Evolutionary conservation across 257 asterid genomes (phyloP).

Genomic region (Solanum pimpinellifolium): DNA sequence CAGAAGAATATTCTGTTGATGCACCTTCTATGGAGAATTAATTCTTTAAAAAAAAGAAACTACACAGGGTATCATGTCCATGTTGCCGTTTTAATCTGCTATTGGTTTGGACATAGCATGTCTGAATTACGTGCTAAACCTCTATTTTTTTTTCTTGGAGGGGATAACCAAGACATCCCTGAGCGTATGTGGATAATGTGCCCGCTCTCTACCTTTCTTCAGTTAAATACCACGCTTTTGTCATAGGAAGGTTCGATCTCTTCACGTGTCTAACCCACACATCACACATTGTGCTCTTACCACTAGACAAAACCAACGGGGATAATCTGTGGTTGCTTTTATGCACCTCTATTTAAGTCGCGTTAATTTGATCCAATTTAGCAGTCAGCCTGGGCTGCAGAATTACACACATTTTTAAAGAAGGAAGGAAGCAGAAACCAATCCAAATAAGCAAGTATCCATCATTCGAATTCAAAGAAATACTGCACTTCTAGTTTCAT

Average conservation of each 20-base stretch:
- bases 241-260: not conserved
- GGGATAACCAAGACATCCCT: not conserved
- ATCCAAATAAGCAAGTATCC: not conserved
- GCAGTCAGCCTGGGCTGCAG: not conserved
- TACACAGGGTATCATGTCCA: not conserved
- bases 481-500: not conserved
- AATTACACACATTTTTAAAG: not conserved
- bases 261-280: not conserved
- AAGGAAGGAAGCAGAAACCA: not conserved
- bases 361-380: not conserved
- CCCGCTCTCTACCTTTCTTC: not conserved
- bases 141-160: not conserved
- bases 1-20: not conserved
- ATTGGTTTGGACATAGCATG: not conserved
- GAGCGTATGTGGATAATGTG: not conserved
- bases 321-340: not conserved
- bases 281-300: not conserved
- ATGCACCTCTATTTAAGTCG: not conserved
- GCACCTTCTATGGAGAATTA: not conserved
- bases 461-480: not conserved
- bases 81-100: not conserved
- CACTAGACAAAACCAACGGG: not conserved
- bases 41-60: not conserved
- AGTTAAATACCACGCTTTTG: not conserved
- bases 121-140: not conserved